These are phyloP conservation scores for Parastagonospora nodorum DNA, from an alignment of 2,329 filamentous ascomycete genomes.

Conservation along the genomic window DNA sequence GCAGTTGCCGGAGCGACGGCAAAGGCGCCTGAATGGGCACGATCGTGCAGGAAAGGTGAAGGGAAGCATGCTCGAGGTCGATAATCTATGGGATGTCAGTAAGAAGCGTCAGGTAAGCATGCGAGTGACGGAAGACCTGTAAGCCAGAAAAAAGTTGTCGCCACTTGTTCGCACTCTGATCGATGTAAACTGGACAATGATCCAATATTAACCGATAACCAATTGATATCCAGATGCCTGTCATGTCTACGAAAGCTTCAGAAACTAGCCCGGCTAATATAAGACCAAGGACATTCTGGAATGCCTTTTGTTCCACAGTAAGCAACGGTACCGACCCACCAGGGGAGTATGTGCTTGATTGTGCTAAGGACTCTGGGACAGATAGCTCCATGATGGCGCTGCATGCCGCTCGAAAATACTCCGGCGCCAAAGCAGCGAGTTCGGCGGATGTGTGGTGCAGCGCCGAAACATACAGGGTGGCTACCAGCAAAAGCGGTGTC, in stretches of 20 bases:
- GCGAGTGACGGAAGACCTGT: constrained; percentile 22
- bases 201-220: constrained; percentile 51
- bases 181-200: constrained; percentile 48
- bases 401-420: constrained; percentile 49
- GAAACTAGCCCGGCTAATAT: constrained; percentile 50
- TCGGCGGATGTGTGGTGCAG: constrained; percentile 44
- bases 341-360: constrained; percentile 7
- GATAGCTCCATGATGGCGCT: constrained; percentile 50
- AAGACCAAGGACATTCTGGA: constrained; percentile 51
- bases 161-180: constrained; percentile 50
- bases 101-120: too few species aligned
- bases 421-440: constrained; percentile 42
- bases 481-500: constrained; percentile 50
- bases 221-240: constrained; percentile 52
- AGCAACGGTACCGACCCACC: constrained; percentile 12
- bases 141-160: constrained; percentile 47
- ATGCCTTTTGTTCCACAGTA: constrained; percentile 47
- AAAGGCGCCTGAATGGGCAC: constrained; percentile 50
- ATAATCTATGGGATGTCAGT: constrained; percentile 37
- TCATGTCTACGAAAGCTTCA: constrained; percentile 51
- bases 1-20: constrained; percentile 34
- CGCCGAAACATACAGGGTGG: constrained; percentile 50
- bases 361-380: constrained; percentile 34
- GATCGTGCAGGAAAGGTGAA: constrained; percentile 50
- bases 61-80: constrained; percentile 52